Base-by-base conservation (phyloP, 2,329 filamentous ascomycete species). In the Fusarium ramigenum region DNA sequence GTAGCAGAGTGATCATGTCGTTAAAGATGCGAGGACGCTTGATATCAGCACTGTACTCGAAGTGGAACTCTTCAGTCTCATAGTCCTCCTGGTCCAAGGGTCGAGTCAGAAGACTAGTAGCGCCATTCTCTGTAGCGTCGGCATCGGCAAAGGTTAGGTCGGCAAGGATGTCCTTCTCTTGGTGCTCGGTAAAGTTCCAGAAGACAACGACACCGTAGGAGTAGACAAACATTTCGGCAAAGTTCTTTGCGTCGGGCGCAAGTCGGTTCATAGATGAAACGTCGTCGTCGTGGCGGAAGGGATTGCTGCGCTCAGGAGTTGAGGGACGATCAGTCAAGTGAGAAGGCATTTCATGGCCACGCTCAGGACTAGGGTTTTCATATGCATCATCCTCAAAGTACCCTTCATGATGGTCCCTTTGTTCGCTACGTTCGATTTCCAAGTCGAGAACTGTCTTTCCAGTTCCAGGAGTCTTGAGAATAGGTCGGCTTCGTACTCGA, bases 21-120 rank as follows among this genome's bases (percentile, higher is more conserved):
- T 99, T 98, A 85, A 97, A 99, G 36, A 99, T 93, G 63, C 96
- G 90, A 9, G 96, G 96, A 56, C 95, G 90, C 70, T 95, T 92
- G 39, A 96, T 94, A 65, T 94, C 89, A 2, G 91, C 89, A 77
- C 94, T 97, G 85, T 99, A 99, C 82, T 98, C 95, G 80, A 99
- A 99, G 80, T 99, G 96, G 78, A 99, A 98, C 80, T 98, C 96
- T 80, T 99, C 96, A 1, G 93, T 99, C 84, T 99, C 96, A 76
- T 97, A 97, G 79, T 98, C 95, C 73, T 92, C 92, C 82, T 98
- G 94, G 63, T 93, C 90, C 28, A 97, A 86, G 2, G 95, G 94
- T 39, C 94, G 89, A 4, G 91, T 93, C 37, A 95, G 91, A 11
- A 99, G 88, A 16, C 92, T 89, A 23, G 84, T 80, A 54, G 88